Evolutionary conservation across 306 rosid genomes (phyloP), one percentile per base, ranked within the genome.

Genomic region (Vigna trinervia): DNA sequence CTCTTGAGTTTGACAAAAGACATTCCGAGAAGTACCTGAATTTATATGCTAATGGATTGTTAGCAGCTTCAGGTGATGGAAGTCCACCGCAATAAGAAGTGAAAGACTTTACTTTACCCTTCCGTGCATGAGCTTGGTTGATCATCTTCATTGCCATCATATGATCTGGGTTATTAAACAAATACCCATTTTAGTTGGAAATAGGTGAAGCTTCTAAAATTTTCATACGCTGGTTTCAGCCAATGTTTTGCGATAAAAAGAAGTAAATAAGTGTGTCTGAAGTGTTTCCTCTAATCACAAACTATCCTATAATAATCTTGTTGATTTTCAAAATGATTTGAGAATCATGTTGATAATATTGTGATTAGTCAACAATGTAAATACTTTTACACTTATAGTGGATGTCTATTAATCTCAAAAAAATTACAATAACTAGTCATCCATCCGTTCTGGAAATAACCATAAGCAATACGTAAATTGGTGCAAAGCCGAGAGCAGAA

Each of bases 71-170:
- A 51, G 98, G 98, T 73, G 96, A 90, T 26, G 98, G 98, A 56
- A 95, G 87, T 66, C 97, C 98, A 56, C 98, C 97, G 53, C 98
- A 95, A 83, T 95, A 90, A 78, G 98, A 92, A 67, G 51, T 87
- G 83, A 92, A 95, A 77, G 98, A 90, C 85, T 69, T 89, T 20
- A 95, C 71, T 79, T 71, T 90, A 47, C 95, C 97, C 52, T 92
- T 90, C 23, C 75, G 88, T 48, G 43, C 67, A 71, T 87, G 98
- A 8, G 92, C 96, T 77, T 89, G 79, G 30, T 92, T 70, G 80
- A 95, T 92, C 97, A 95, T 95, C 87, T 85, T 92, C 98, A 95
- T 95, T 47, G 97, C 97, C 89, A 95, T 90, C 98, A 95, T 95
- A 84, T 92, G 98, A 88, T 95, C 98, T 95, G 83, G 71, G 83